A percentile compares a stretch with the other conserved stretches of the same genome.
These are phyloP conservation scores for Triticum aestivum DNA, from an alignment of 176 grass and related monocot genomes.

Conservation along the genomic window IWGSC_CS_RefSeq_v2.1 NC_057804.1:471203571-471204070, in stretches of 20 bases:
- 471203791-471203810: neutral
- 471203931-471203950: constrained; percentile 38
- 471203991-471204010: constrained; percentile 31
- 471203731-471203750: constrained; percentile 54
- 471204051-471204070: no score
- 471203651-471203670: neutral
- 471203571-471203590: constrained; percentile 69
- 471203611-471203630: neutral
- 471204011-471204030: constrained; percentile 56
- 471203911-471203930: constrained; percentile 23
- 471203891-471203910: constrained; percentile 29
- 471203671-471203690: constrained; percentile 50
- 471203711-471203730: constrained; percentile 59
- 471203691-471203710: constrained; percentile 39
- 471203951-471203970: neutral
- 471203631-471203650: neutral
- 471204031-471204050: neutral
- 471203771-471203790: constrained; percentile 30
- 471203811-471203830: constrained; percentile 8
- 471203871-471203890: neutral
- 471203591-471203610: constrained; percentile 8
- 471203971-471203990: constrained; percentile 47
- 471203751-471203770: constrained; percentile 65
- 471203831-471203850: neutral
- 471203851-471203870: neutral